Conservation (phyloP, 164 flowering plant species). For the Tetracentron sinense region DNA sequence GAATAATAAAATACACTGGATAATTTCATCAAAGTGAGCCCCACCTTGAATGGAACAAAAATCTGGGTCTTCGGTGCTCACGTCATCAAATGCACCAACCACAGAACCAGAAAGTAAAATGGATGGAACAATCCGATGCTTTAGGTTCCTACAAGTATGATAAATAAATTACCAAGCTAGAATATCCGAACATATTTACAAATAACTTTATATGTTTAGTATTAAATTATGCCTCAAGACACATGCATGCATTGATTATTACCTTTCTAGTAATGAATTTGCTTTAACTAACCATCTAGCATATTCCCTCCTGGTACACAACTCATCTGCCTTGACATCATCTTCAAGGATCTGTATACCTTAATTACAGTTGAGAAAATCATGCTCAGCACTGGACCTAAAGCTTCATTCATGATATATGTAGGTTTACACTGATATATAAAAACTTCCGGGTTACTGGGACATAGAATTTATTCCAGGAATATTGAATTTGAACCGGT, state of each 20-base stretch:
- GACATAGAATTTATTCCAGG: too few relatives aligned
- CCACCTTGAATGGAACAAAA: conserved; percentile 72
- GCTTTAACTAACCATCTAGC: conserved; percentile 78
- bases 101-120: conserved; percentile 44
- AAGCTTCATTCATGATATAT: conserved; percentile 11
- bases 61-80: conserved; percentile 60
- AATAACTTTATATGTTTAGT: not conserved
- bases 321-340: conserved; percentile 48
- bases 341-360: conserved; percentile 73
- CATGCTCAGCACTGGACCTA: conserved; percentile 36
- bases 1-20: not conserved
- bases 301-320: conserved; percentile 87
- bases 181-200: not conserved
- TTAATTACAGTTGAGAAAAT: conserved; percentile 28
- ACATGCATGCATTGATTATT: conserved; percentile 25
- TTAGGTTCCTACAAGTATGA: conserved; percentile 47
- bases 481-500: too few relatives aligned
- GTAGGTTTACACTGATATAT: not conserved
- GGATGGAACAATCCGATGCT: conserved; percentile 45
- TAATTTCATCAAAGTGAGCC: not conserved
- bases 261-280: conserved; percentile 75
- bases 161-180: conserved; percentile 6
- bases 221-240: not conserved
- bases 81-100: conserved; percentile 68
- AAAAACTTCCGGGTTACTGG: not conserved